Percentiles rank a stretch among this genome's conserved stretches.
Evolutionary conservation across 192 early-diverging fungal genomes (phyloP).

Genomic region (Cetraspora pellucida): DNA sequence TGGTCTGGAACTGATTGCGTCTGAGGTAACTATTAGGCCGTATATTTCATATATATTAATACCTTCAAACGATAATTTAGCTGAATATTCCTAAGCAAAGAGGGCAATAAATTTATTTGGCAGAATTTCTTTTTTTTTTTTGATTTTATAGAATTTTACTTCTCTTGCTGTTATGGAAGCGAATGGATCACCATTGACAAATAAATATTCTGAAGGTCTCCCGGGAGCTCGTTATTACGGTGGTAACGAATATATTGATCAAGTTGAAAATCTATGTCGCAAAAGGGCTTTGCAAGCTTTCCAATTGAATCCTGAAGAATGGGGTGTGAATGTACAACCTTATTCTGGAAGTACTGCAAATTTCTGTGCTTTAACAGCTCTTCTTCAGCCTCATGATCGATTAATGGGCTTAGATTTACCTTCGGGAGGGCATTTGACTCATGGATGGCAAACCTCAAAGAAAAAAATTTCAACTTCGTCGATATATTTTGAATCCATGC

Average conservation of each 20-base stretch:
- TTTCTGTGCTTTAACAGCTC: conserved; percentile 95
- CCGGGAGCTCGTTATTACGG: conserved; percentile 99
- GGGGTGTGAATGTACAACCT: conserved; percentile 99
- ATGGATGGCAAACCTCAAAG: conserved; percentile 99
- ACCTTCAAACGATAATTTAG: too few relatives aligned
- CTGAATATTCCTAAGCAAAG: too few relatives aligned
- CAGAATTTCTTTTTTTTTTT: too few relatives aligned
- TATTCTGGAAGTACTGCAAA: conserved; percentile 99
- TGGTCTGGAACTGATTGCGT: conserved; percentile 98
- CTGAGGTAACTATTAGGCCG: conserved; percentile 68
- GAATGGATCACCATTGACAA: conserved; percentile 97
- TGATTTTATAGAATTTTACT: conserved; percentile 87
- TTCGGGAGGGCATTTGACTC: conserved; percentile 99
- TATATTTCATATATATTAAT: too few relatives aligned
- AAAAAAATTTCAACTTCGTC: conserved; percentile 99
- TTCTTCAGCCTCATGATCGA: conserved; percentile 95
- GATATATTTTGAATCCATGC: conserved; percentile 99
- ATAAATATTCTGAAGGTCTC: conserved; percentile 99
- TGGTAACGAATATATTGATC: conserved; percentile 98
- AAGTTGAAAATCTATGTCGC: conserved; percentile 94
- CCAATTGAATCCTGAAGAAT: conserved; percentile 81
- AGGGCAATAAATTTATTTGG: too few relatives aligned
- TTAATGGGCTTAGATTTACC: conserved; percentile 99
- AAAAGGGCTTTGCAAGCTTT: conserved; percentile 94
- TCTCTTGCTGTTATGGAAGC: conserved; percentile 99